A percentile compares a stretch with the other conserved stretches of the same genome.
Evolutionary conservation across 2,329 filamentous ascomycete species (phyloP).

Genomic region (Colletotrichum sp.): DNA sequence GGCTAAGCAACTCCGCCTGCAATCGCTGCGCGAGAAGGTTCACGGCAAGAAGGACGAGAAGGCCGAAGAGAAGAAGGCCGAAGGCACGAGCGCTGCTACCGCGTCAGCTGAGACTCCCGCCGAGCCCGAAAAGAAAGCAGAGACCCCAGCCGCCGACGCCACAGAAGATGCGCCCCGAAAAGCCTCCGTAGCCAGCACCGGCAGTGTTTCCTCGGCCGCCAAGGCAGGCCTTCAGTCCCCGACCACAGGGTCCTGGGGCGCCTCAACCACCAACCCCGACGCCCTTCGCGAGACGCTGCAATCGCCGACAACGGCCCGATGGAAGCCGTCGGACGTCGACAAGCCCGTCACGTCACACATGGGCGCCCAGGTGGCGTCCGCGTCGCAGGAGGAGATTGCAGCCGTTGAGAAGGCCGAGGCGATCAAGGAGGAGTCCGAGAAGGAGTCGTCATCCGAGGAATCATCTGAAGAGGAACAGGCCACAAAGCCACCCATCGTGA

Average conservation of each 20-base stretch:
- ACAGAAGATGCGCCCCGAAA: constrained; percentile 10
- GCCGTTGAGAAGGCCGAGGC: constrained; percentile 43
- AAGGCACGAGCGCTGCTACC: neutral
- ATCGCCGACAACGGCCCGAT: constrained; percentile 46
- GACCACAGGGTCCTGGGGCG: constrained; percentile 48
- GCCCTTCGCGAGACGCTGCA: constrained; percentile 40
- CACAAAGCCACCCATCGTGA: constrained; percentile 25
- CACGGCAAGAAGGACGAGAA: constrained; percentile 47
- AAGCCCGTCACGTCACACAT: constrained; percentile 31
- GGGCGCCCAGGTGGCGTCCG: constrained; percentile 36
- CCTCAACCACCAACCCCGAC: constrained; percentile 23
- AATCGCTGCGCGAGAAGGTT: constrained; percentile 60
- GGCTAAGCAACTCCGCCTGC: constrained; percentile 64
- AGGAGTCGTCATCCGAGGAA: constrained; percentile 37
- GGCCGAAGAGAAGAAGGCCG: constrained; percentile 23
- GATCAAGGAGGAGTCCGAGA: constrained; percentile 44
- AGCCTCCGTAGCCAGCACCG: neutral
- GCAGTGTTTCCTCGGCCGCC: neutral
- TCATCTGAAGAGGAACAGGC: constrained; percentile 28
- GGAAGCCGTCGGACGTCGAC: constrained; percentile 38
- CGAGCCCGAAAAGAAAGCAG: constrained; percentile 10
- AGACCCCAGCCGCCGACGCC: neutral
- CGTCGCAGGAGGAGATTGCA: constrained; percentile 42
- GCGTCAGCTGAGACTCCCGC: neutral
- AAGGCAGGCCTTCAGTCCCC: constrained; percentile 48